These are phyloP conservation scores for Onygenales sp. DNA, from an alignment of 2,329 filamentous ascomycete genomes.

Conservation along the genomic window DNA sequence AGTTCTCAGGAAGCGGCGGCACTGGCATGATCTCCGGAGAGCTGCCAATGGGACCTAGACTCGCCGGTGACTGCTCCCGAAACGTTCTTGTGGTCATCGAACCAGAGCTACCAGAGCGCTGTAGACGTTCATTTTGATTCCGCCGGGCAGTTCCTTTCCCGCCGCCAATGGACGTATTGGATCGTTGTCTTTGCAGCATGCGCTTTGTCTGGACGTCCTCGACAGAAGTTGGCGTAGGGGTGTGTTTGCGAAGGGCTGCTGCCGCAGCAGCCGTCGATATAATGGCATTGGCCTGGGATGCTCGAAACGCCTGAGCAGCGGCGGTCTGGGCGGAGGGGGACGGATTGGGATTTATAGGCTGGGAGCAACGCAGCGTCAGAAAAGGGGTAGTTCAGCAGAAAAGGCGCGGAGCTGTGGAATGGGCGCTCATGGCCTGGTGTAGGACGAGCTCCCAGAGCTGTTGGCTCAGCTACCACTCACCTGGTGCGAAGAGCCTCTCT, in stretches of 20 bases:
- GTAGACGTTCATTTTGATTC: conserved; percentile 38
- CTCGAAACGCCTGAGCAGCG: conserved; percentile 71
- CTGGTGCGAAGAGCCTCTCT: conserved; percentile 34
- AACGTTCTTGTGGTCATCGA: conserved; percentile 90
- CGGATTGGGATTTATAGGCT: conserved; percentile 56
- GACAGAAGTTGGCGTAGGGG: conserved; percentile 68
- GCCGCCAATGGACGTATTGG: conserved; percentile 57
- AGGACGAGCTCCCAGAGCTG: background rate
- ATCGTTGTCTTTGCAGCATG: conserved; percentile 62
- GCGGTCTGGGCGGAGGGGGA: conserved; percentile 69
- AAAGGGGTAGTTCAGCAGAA: background rate
- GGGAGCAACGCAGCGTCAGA: background rate
- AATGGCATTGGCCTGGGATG: conserved; percentile 52
- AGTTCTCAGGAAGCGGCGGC: conserved; percentile 57
- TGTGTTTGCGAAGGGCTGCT: conserved; percentile 68
- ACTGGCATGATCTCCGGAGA: conserved; percentile 54
- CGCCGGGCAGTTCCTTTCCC: conserved; percentile 26
- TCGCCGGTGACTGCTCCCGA: conserved; percentile 59
- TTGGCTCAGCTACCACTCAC: conserved; percentile 18
- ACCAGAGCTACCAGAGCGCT: conserved; percentile 58
- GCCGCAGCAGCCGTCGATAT: conserved; percentile 81
- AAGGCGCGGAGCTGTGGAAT: background rate
- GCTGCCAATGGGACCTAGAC: conserved; percentile 37
- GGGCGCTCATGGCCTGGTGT: background rate
- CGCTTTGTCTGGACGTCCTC: conserved; percentile 82